Conservation (phyloP, 2,329 filamentous ascomycete species). For the Hymenoscyphus occultus region DNA sequence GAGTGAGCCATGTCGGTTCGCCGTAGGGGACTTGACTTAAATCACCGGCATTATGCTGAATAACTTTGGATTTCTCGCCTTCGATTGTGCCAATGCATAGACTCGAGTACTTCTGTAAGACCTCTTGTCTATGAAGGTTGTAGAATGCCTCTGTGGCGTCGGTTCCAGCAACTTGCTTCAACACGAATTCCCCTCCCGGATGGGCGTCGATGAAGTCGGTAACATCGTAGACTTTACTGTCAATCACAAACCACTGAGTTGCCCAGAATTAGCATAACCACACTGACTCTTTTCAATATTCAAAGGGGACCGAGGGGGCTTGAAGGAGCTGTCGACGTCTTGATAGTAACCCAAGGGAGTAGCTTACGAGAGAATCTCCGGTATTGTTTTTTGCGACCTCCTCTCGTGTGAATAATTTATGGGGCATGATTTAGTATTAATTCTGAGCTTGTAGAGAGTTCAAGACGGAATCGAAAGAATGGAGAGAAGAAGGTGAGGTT, state of each 20-base stretch:
- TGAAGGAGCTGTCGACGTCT: neutral
- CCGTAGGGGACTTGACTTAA: constrained; percentile 77
- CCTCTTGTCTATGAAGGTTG: constrained; percentile 88
- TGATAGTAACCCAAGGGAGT: neutral
- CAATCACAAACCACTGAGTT: constrained; percentile 72
- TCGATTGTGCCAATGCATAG: constrained; percentile 73
- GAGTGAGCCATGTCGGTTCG: constrained; percentile 79
- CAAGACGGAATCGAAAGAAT: neutral
- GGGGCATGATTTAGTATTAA: constrained; percentile 29
- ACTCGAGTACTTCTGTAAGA: constrained; percentile 74
- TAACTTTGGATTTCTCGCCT: constrained; percentile 71
- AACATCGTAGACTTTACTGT: constrained; percentile 83
- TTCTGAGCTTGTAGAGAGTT: neutral
- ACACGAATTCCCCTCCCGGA: constrained; percentile 73
- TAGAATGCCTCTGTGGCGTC: constrained; percentile 85
- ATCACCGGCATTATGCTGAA: constrained; percentile 67
- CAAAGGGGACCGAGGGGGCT: neutral
- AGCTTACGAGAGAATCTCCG: constrained; percentile 49
- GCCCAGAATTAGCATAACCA: constrained; percentile 41
- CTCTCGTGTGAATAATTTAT: constrained; percentile 46
- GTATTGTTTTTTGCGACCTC: constrained; percentile 75
- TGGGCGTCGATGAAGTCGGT: constrained; percentile 83
- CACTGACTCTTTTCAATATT: neutral
- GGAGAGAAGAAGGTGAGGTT: neutral
- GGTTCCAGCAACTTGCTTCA: constrained; percentile 74